A percentile compares a stretch with the other conserved stretches of the same genome.
phyloP scores from a whole-genome alignment of 225 moss, liverwort and hornwort genomes.

The Marchantia paleacea region DNA sequence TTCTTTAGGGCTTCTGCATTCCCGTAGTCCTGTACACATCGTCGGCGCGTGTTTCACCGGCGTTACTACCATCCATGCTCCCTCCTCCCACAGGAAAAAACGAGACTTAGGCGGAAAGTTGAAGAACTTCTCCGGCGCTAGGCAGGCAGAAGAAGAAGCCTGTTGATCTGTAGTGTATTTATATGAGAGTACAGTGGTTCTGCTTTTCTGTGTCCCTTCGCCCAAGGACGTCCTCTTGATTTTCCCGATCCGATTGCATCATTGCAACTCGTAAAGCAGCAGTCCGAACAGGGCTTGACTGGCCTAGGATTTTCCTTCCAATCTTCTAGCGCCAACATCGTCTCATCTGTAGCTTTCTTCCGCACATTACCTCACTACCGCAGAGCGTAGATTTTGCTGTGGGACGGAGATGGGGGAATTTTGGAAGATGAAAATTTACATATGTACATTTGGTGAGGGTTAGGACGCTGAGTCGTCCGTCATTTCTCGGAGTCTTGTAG shows the following conservation, averaged over 20 bases:
- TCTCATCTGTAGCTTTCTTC: not conserved
- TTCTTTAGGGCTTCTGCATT: constrained; percentile 2
- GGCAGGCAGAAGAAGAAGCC: not conserved
- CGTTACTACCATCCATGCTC: not conserved
- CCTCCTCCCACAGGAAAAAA: not conserved
- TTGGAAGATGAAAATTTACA: not conserved
- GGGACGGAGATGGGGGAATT: not conserved
- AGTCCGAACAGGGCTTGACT: not conserved
- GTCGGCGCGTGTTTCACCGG: not conserved
- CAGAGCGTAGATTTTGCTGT: not conserved
- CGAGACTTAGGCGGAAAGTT: not conserved
- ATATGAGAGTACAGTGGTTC: not conserved
- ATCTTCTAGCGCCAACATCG: not conserved
- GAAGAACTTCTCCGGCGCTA: not conserved
- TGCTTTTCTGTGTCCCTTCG: not conserved
- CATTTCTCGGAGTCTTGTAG: not conserved
- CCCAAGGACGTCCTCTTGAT: constrained; percentile 5
- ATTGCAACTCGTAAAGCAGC: not conserved
- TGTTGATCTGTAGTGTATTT: not conserved
- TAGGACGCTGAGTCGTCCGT: not conserved
- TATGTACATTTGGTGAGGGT: not conserved
- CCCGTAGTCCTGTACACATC: not conserved
- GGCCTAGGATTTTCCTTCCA: not conserved
- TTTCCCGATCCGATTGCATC: constrained; percentile 6
- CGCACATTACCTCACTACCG: not conserved